Evolutionary conservation across 768 basidiomycete species (phyloP), one percentile per base, ranked within the genome.

Genomic region (Boletellus emodensis): DNA sequence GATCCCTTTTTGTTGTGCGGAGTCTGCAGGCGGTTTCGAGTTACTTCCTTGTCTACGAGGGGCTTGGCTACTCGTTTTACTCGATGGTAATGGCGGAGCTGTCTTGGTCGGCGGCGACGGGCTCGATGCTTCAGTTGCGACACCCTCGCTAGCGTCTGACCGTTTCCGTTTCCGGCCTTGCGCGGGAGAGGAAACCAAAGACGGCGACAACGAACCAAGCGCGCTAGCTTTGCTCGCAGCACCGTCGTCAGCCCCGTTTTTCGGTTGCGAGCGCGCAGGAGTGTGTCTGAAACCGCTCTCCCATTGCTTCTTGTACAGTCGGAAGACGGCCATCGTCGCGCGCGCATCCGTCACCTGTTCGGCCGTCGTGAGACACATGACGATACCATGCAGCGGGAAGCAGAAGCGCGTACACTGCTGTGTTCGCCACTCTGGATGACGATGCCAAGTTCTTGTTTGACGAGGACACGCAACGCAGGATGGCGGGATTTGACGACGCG

Each of bases 291-390:
- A 55, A 18, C 76, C 74, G 50, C 75, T 75, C 57, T 98, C 94
- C 91, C 91, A 98, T 41, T 81, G 76, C 45, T 82, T 83, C 58
- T 87, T 84, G 66, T 94, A 78, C 15, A 94, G 62, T 7, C 93
- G 79, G 66, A 88, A 97, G 35, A 97, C 73, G 0, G 92, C 94
- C 92, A 99, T 96, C 0, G 94, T 90, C 0, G 94, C 95, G 45
- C 94, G 79, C 1, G 94, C 93, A 64, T 98, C 94, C 15, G 82
- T 89, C 5, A 97, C 84, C 94, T 96, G 46, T 40, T 44, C 22
- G 35, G 15, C 22, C 38, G 13, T 46, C 22, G 38, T 43, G 20
- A 54, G 22, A 37, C 2, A 35, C 32, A 28, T 35, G 39, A 52
- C 9, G n/a, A 26, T 10, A 40, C 2, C 10, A 38, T 2, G 15